Evolutionary conservation across 495 filamentous ascomycete genomes (phyloP).

Genomic region (Neurospora terricola): DNA sequence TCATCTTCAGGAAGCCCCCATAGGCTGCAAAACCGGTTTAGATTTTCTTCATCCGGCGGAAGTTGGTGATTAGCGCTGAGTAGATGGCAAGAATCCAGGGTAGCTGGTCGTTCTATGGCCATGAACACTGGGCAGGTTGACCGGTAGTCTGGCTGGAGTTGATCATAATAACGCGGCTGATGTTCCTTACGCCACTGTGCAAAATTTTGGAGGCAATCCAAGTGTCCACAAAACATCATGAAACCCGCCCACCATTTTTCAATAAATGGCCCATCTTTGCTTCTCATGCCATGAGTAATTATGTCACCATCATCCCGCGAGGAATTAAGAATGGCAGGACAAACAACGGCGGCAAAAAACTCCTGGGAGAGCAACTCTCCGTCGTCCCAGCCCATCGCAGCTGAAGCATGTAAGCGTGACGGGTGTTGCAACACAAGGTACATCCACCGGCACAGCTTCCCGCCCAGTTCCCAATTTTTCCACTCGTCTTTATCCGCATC

Average conservation of each 20-base stretch:
- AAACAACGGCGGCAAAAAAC: neutral
- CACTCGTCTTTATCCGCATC: neutral
- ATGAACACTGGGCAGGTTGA: no score
- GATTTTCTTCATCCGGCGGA: neutral
- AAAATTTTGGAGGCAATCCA: neutral
- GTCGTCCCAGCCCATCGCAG: neutral
- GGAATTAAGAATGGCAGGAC: neutral
- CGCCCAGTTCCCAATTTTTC: neutral
- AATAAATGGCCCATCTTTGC: no score
- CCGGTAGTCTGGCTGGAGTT: neutral
- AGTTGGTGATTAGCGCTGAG: no score
- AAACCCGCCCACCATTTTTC: neutral
- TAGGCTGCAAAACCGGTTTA: neutral
- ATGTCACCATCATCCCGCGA: neutral
- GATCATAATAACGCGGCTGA: neutral
- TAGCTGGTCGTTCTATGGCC: no score
- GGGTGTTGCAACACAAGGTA: neutral
- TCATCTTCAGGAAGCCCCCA: neutral
- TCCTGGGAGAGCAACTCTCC: neutral
- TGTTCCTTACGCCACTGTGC: neutral
- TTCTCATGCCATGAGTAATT: no score
- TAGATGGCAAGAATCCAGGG: no score
- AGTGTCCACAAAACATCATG: neutral
- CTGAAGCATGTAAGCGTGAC: neutral
- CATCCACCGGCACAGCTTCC: neutral